Evolutionary conservation across 768 basidiomycete species (phyloP), one percentile per base, ranked within the genome.

Genomic region (Stropharia rugosoannulata): DNA sequence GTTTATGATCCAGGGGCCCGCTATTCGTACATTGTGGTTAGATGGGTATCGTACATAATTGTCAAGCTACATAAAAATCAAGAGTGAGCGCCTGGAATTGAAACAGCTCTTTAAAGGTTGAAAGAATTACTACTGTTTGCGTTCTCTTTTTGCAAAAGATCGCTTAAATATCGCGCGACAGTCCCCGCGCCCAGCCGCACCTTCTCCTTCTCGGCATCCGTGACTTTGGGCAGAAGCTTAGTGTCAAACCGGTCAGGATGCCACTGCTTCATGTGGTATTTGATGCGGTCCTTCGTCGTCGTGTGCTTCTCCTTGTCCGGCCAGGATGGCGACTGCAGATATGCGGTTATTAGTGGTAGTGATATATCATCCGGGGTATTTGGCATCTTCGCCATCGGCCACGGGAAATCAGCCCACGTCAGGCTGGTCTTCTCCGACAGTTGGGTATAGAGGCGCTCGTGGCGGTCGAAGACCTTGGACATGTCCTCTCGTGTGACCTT

Each of bases 171-270:
- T 59, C 90, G 76, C 47, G 83, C 85, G 49, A 93, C 90, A 27
- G 72, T 70, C 25, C 89, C 89, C 1, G 87, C 87, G n/a, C 85
- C 90, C 55, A 81, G 79, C 70, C 82, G 80, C 48, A 93, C 88
- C 63, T 69, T 80, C 64, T 84, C 88, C 66, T 76, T 78, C 57
- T 91, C 87, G 36, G 67, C 75, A 58, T 85, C 84, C 47, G 73
- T 70, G 47, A 91, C 87, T 69, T 84, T 84, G 10, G 78, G 72
- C 64, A 92, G 67, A 51, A 82, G 71, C 67, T 86, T 84, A 36
- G 83, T 83, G 60, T 91, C 86, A 64, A 93, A 92, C 35, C 87
- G 83, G 70, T 93, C 90, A 4, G 90, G 90, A 69, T 93, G 90
- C 90, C 89, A 93, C 59, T 79, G 73, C 68, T 81, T 80, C 62